phyloP scores from a whole-genome alignment of 345 rosid species.

The Litchi chinensis region DNA sequence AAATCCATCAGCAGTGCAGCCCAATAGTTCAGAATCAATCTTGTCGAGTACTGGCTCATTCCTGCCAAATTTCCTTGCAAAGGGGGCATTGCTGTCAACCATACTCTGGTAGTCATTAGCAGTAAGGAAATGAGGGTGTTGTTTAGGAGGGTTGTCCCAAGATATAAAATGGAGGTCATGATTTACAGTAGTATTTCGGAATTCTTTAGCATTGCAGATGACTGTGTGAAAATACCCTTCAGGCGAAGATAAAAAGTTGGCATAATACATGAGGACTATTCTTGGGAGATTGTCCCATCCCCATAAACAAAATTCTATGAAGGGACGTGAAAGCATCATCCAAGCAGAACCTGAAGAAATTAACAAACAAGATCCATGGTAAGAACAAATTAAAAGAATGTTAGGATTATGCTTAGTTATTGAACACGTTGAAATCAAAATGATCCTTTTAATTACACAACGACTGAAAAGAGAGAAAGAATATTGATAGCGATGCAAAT shows the following conservation, averaged over 20 bases:
- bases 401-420: constrained; percentile 6
- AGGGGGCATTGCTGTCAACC: constrained; percentile 81
- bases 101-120: constrained; percentile 58
- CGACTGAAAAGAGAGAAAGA: background rate
- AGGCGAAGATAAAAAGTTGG: constrained; percentile 88
- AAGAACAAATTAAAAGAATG: background rate
- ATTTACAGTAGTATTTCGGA: constrained; percentile 70
- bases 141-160: constrained; percentile 94
- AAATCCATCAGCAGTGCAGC: constrained; percentile 53
- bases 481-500: background rate
- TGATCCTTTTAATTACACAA: background rate
- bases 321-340: constrained; percentile 89
- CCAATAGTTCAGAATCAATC: constrained; percentile 79
- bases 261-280: constrained; percentile 78
- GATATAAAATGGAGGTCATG: constrained; percentile 95
- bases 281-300: constrained; percentile 97
- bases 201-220: constrained; percentile 78
- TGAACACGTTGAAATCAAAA: background rate
- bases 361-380: constrained; percentile 3
- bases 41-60: constrained; percentile 65
- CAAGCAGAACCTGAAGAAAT: constrained; percentile 78
- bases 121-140: constrained; percentile 85
- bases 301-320: constrained; percentile 73
- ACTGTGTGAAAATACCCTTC: constrained; percentile 95
- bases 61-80: constrained; percentile 81